Base-by-base conservation (phyloP, 495 filamentous ascomycete species). In the Daldinia grandis region DNA sequence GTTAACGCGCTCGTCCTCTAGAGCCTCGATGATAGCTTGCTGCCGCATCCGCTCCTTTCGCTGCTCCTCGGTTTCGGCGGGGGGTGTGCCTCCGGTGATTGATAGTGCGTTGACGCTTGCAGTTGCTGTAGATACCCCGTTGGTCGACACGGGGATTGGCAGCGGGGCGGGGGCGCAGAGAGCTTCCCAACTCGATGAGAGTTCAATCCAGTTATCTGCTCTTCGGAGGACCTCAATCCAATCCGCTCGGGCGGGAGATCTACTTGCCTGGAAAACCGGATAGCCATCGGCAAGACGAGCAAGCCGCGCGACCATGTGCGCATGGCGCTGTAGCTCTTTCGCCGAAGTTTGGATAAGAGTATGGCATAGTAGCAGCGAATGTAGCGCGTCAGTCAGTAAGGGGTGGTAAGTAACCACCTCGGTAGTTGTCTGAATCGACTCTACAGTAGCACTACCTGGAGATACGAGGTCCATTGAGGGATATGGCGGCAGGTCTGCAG, bases 321-420 rank as follows among this genome's bases (percentile, higher is more conserved):
- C 91, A 73, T 94, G 90, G 37, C 92, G 89, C 56, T 87, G 87
- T 31, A 92, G 83, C 75, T 93, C 91, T 54, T 89, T 92, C 17
- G 86, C 78, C 0, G 91, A 88, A 1, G 91, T 94, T 75, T 93
- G 91, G 14, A 92, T 79, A 9, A 94, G 86, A 31, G 85, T 83
- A 75, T 94, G 92, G 69, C 87, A 89, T 47, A 94, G 83, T 21
- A 94, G 81, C 14, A 93, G 78, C 24, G 88, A 87, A 76, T 94
- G 92, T 1, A 94, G 84, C 3, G 89, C 89, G 61, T 94, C 92
- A 5, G 88, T 89, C 19, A 94, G 82, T 1, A 94, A 84, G 0
- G 92, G 92, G 70, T 94, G 92, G 75, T 92, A 94, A 15, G 91
- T 94, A 4, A 93, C 82, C 35, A 86, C 85, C 79, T 94, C 92